Percentiles rank a stretch among this genome's conserved stretches.
Evolutionary conservation across 2,329 filamentous ascomycete genomes (phyloP).

Genomic region (Emmonsiellopsis sp.): DNA sequence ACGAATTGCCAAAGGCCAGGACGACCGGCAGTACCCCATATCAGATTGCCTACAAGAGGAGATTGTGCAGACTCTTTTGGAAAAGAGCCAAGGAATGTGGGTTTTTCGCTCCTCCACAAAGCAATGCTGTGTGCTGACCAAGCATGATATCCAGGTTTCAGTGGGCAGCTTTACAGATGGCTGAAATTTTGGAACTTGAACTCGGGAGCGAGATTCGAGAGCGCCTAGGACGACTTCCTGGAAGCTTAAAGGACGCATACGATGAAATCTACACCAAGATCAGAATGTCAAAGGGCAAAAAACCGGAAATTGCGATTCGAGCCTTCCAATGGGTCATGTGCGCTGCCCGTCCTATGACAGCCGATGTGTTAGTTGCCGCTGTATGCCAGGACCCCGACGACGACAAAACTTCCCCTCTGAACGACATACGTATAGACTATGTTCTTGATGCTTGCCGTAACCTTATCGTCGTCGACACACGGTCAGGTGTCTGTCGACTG

Average conservation of each 20-base stretch:
- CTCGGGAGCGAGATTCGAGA: constrained; percentile 14
- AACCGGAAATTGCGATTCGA: constrained; percentile 12
- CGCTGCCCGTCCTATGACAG: constrained; percentile 9
- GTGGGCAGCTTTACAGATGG: constrained; percentile 24
- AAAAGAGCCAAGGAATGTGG: constrained; percentile 22
- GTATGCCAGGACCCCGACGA: constrained; percentile 11
- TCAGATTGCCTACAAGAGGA: constrained; percentile 9
- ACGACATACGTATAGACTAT: constrained; percentile 9
- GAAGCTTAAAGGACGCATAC: constrained; percentile 20
- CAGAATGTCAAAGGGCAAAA: constrained; percentile 6
- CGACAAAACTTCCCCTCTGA: constrained; percentile 2
- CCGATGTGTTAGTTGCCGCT: constrained; percentile 10
- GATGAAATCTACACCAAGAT: constrained; percentile 20
- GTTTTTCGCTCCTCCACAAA: not conserved
- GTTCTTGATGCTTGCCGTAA: constrained; percentile 17
- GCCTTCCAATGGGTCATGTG: constrained; percentile 21
- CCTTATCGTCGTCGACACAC: constrained; percentile 15
- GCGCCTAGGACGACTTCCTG: constrained; percentile 22
- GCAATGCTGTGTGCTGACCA: not conserved
- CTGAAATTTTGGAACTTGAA: constrained; percentile 17
- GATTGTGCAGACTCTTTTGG: constrained; percentile 15
- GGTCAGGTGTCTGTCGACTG: constrained; percentile 11
- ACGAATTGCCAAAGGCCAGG: constrained; percentile 14
- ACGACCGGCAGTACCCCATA: constrained; percentile 11
- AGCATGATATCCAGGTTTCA: constrained; percentile 21